Base-by-base conservation (phyloP, 805 yeast genomes). In the Pichia exigua region DNA sequence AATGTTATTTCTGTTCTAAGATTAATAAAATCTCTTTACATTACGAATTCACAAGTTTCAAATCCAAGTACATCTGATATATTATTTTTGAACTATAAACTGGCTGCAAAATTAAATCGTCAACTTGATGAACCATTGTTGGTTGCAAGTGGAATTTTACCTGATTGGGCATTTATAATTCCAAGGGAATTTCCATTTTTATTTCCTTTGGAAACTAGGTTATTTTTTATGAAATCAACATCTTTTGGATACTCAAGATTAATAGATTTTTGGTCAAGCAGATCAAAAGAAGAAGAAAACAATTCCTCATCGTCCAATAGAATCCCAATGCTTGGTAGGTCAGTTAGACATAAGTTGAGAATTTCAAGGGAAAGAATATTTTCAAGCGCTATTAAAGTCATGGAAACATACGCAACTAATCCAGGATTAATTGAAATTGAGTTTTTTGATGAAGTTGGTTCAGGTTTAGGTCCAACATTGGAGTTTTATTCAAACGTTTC, bases 401-500 rank as follows among this genome's bases (percentile, higher is more conserved):
- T 94, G 66, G 84, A 81, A 44, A 70, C 79, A 47, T 85, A 88
- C 64, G 95, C 94, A 0, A 69, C 86, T 0, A 76, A 83, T n/a
- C 90, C 96, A 1, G 85, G 89, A 28, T 73, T 87, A 5, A 69
- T 92, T 22, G 98, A 92, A 60, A 82, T 94, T 51, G 96, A 91
- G 64, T 92, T 86, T 61, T 81, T 76, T 56, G 90, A 85, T 57
- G 99, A 92, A 65, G 96, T 77, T 8, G 99, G 98, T n/a, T 84
- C 96, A 0, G 99, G 99, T 0, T 70, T 90, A 44, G 99, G 99
- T 0, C 99, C 99, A 4, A 92, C 99, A 0, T 72, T 91, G 56
- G 99, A 92, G 66, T 92, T 94, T 62, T 92, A 89, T 62, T 82
- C 97, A 0, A 72, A 75, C 17, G 89, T 87, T 2, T 89, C 97